Base-by-base conservation (phyloP, 306 rosid genomes). In the Acacia confusa region DNA sequence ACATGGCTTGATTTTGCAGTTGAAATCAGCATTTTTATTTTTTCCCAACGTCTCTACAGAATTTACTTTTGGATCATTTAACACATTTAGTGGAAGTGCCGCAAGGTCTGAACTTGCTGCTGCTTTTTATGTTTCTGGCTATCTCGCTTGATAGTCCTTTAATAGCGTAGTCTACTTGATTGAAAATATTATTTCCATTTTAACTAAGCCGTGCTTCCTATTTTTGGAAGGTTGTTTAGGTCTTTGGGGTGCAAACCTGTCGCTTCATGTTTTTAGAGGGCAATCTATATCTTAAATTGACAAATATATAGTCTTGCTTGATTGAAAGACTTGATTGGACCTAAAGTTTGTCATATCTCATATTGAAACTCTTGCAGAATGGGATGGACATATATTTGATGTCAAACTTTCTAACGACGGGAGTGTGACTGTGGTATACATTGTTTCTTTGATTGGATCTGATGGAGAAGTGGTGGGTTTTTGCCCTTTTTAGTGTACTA, bases 311-410 rank as follows among this genome's bases (percentile, higher is more conserved):
- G 28, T 65, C 48, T 47, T 65, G 27, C 60, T 41, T 77, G 25
- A 64, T 78, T 22, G 57, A 3, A 6, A 24, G 19, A 36, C 10
- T 6, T 43, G 24, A 27, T 43, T 47, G 60, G 68, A 24, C 43
- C 32, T 28, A 7, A 9, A 19, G n/a, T 61, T 43, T 16, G 57
- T 74, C 60, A 78, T 70, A 60, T 78, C 63, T 36, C 48, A 70
- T 6, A 45, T 61, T 30, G 41, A 82, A 53, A 69, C 16, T 50
- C 40, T 45, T 70, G 86, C 88, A 94, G 98, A 98, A 78, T 95
- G 99, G 99, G 93, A 98, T 70, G 99, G 99, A 72, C 98, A 95
- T 85, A 86, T 95, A 76, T 90, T 97, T 38, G 99, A 95, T 88
- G 99, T 95, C 15, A 93, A 93, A 84, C 90, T 93, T 85, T 88